phyloP scores from a whole-genome alignment of 1,139 yeast genomes.

The Blastobotrys aristatus region DNA sequence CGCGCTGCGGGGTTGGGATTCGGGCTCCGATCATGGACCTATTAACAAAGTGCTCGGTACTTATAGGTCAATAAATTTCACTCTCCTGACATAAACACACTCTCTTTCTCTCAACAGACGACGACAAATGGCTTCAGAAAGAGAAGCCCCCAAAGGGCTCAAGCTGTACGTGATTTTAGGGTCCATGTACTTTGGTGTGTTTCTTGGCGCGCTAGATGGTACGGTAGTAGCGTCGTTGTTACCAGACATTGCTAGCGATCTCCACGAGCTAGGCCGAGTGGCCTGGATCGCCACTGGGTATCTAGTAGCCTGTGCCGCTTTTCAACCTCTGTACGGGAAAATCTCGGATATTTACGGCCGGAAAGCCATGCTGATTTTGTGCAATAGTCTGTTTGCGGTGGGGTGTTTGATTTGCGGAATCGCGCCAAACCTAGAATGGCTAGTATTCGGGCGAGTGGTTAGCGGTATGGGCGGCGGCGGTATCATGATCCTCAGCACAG shows the following conservation, averaged over 20 bases:
- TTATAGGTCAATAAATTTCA: no score
- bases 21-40: no score
- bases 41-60: no score
- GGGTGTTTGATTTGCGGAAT: slow-evolving; percentile 55
- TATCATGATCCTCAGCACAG: slow-evolving; percentile 48
- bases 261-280: slow-evolving; percentile 47
- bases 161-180: slow-evolving; percentile 26
- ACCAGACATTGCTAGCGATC: slow-evolving; percentile 58
- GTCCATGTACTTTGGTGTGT: slow-evolving; percentile 47
- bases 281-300: slow-evolving; percentile 62
- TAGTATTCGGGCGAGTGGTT: slow-evolving; percentile 58
- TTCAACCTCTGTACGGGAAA: slow-evolving; percentile 80
- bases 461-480: slow-evolving; percentile 69
- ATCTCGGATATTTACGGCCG: slow-evolving; percentile 84
- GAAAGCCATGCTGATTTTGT: slow-evolving; percentile 46
- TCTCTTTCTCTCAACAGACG: no score
- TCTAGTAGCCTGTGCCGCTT: slow-evolving; percentile 54
- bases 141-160: not conserved
- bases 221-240: slow-evolving; percentile 62
- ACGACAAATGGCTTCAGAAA: no score
- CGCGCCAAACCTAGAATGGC: slow-evolving; percentile 36
- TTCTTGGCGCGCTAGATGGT: slow-evolving; percentile 57
- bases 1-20: no score
- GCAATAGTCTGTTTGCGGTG: slow-evolving; percentile 46
- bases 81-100: no score